These are phyloP conservation scores for Neofusicoccum sp. DNA, from an alignment of 2,329 filamentous ascomycete genomes.

Conservation along the genomic window DNA sequence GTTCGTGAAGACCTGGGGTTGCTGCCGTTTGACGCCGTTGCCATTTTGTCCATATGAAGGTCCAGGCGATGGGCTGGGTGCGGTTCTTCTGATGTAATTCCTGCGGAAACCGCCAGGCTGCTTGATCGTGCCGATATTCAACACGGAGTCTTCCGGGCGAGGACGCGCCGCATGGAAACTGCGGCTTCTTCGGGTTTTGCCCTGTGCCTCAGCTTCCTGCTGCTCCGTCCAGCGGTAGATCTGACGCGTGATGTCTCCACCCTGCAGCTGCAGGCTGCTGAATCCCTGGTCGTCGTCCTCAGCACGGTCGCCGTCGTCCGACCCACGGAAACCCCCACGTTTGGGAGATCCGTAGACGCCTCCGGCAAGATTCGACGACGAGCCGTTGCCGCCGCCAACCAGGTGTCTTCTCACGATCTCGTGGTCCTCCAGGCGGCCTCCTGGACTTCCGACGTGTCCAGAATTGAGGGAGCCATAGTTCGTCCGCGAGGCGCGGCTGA, in stretches of 20 bases:
- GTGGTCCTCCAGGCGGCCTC: slow-evolving; percentile 69
- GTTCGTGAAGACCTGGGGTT: slow-evolving; percentile 71
- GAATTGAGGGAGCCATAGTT: slow-evolving; percentile 82
- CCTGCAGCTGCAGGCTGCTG: slow-evolving; percentile 87
- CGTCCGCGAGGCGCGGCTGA: slow-evolving; percentile 58
- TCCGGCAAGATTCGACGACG: slow-evolving; percentile 34
- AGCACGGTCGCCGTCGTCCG: slow-evolving; percentile 35
- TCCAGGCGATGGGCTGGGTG: slow-evolving; percentile 59
- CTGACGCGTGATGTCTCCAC: slow-evolving; percentile 88
- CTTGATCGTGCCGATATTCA: slow-evolving; percentile 88
- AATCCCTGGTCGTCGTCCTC: slow-evolving; percentile 69
- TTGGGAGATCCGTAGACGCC: slow-evolving; percentile 35
- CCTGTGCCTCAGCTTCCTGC: slow-evolving; percentile 64
- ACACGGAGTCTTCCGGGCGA: slow-evolving; percentile 72
- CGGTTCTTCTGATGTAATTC: slow-evolving; percentile 78
- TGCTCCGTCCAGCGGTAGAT: slow-evolving; percentile 98
- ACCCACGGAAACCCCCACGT: slow-evolving; percentile 19
- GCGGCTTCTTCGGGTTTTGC: slow-evolving; percentile 72
- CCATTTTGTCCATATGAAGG: slow-evolving; percentile 43
- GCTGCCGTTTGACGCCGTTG: slow-evolving; percentile 26
- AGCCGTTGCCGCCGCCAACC: slow-evolving; percentile 60
- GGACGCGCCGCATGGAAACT: slow-evolving; percentile 80
- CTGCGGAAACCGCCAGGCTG: slow-evolving; percentile 90
- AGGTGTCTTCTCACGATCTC: slow-evolving; percentile 89
- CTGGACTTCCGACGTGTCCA: slow-evolving; percentile 35